Evolutionary conservation across 768 basidiomycete species (phyloP).

Genomic region (Sutorius australiensis): DNA sequence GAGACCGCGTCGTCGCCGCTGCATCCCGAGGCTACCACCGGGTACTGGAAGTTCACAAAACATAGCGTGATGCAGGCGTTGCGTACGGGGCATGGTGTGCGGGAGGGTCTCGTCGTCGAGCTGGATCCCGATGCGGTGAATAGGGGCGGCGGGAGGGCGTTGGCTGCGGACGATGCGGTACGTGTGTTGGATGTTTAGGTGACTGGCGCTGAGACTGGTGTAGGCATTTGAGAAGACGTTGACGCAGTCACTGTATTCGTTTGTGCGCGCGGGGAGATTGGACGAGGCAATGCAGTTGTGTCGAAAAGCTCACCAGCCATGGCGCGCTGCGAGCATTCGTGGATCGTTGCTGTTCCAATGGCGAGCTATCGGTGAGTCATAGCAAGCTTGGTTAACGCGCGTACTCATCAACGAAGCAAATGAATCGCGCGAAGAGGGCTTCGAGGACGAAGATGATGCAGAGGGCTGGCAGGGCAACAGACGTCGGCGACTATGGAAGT

Average conservation of each 20-base stretch:
- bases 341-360: conserved; percentile 79
- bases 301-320: conserved; percentile 79
- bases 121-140: conserved; percentile 82
- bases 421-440: conserved; percentile 46
- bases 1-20: conserved; percentile 62
- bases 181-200: background rate
- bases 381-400: background rate
- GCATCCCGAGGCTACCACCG: conserved; percentile 69
- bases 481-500: conserved; percentile 81
- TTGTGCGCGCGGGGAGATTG: conserved; percentile 79
- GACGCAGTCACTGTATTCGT: conserved; percentile 72
- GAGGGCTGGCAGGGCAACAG: conserved; percentile 72
- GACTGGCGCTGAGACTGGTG: too few species aligned
- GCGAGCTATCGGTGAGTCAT: conserved; percentile 59
- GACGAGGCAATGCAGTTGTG: conserved; percentile 84
- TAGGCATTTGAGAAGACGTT: conserved; percentile 81
- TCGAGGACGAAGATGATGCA: conserved; percentile 39
- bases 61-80: conserved; percentile 64
- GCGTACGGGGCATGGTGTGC: conserved; percentile 43
- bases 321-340: conserved; percentile 87
- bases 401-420: conserved; percentile 43
- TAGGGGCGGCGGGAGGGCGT: conserved; percentile 49
- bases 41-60: conserved; percentile 84
- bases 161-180: conserved; percentile 79
- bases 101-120: conserved; percentile 54